Base-by-base conservation (phyloP, 1,284 basidiomycete species). In the Pisolithus thermaeus region DNA sequence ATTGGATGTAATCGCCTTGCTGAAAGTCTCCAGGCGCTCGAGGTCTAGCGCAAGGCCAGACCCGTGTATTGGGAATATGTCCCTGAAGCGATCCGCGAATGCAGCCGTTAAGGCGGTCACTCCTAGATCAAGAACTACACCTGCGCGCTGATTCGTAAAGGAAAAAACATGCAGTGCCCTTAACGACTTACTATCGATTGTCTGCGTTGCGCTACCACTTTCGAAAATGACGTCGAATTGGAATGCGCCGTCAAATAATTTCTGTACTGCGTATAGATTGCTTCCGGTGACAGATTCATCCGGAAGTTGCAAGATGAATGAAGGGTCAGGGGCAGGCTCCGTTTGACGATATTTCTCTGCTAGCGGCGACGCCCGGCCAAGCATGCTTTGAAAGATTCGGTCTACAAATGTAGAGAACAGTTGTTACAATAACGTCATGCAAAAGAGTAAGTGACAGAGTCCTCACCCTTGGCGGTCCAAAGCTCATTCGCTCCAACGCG, bases 171-270 rank as follows among this genome's bases (percentile, higher is more conserved):
- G 23, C 30, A 12, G 44, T 48, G 32, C 45, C 39, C 47, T 22
- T 9, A 12, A 7, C 42, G 45, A 73, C 78, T 65, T 58, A 91
- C 89, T 68, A 64, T 74, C 76, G 41, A 90, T 63, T 58, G 79
- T 78, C 59, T 81, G 73, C 56, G 80, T 76, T 46, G 80, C 68
- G 64, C 81, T 80, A 40, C 70, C 79, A 53, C 87, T 87, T 61
- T 95, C 90, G 62, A 84, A 95, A 66, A 87, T 86, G 20, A 95
- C 76, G 59, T 96, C 93, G 61, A 93, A 90, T 56, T 87, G 80
- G 70, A 95, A 96, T 48, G 83, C 75, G 6, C 90, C 90, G 14
- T 90, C 82, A 60, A 88, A 93, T 14, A 77, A 75, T 64, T 92
- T 93, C 69, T 97, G 94, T 30, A 95, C 75, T 4, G 88, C 92